Evolutionary conservation across 225 moss, liverwort and hornwort genomes (phyloP).

Genomic region (Pseudisothecium myosuroides): DNA sequence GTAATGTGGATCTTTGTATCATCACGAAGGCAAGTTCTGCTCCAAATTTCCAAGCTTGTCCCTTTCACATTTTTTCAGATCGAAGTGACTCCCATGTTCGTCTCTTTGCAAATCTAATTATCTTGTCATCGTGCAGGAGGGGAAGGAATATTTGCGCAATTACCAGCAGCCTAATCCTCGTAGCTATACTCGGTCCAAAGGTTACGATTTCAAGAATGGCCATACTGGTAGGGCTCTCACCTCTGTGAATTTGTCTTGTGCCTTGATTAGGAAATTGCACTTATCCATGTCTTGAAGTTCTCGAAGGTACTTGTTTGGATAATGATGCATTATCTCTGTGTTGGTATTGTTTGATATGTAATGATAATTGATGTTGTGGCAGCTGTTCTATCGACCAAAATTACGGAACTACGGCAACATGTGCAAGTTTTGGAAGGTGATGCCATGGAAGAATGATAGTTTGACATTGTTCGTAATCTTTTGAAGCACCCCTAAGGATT

Average conservation of each 20-base stretch:
- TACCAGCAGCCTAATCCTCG: slow-evolving; percentile 75
- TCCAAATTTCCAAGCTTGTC: neutral
- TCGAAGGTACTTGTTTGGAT: neutral
- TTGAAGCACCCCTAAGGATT: neutral
- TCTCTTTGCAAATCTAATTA: neutral
- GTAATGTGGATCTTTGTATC: slow-evolving; percentile 95
- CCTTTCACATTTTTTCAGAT: neutral
- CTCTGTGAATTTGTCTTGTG: neutral
- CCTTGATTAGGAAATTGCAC: neutral
- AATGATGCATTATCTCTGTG: neutral
- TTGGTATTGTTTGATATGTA: neutral
- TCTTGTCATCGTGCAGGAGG: slow-evolving; percentile 10
- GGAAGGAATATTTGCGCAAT: slow-evolving; percentile 63
- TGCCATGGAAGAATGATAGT: slow-evolving; percentile 47
- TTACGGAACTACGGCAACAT: slow-evolving; percentile 33
- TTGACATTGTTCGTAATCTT: neutral
- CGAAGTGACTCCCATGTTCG: neutral
- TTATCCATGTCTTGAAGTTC: neutral
- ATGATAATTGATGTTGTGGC: neutral
- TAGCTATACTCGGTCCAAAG: slow-evolving; percentile 58
- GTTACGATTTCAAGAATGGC: slow-evolving; percentile 60
- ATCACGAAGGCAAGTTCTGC: slow-evolving; percentile 31
- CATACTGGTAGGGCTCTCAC: slow-evolving; percentile 40
- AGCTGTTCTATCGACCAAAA: slow-evolving; percentile 66
- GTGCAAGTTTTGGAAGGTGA: slow-evolving; percentile 53